Evolutionary conservation across 2,329 filamentous ascomycete species (phyloP).

Genomic region (Fusarium ramigenum): DNA sequence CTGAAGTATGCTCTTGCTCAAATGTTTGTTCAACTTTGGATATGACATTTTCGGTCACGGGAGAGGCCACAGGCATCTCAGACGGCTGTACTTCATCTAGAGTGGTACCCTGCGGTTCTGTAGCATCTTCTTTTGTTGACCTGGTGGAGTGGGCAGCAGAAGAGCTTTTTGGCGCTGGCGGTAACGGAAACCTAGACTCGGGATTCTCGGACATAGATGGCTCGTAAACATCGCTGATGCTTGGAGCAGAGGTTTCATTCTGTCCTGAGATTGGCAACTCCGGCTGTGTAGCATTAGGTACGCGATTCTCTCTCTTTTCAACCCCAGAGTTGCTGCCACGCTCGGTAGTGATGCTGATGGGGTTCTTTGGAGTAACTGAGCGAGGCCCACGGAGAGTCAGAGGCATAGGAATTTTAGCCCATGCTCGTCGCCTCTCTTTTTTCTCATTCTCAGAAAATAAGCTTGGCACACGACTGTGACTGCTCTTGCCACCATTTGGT

Average conservation of each 20-base stretch:
- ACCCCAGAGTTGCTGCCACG: neutral
- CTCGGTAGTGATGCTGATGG: neutral
- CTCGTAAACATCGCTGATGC: slow-evolving; percentile 15
- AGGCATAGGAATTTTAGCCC: slow-evolving; percentile 50
- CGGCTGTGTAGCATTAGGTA: neutral
- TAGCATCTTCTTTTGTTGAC: neutral
- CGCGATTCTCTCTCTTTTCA: slow-evolving; percentile 1
- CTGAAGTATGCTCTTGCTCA: neutral
- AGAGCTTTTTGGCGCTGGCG: neutral
- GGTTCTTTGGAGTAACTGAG: slow-evolving; percentile 4
- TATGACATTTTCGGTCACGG: neutral
- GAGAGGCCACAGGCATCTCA: neutral
- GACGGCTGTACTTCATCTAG: neutral
- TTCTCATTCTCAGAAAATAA: slow-evolving; percentile 46
- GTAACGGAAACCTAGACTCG: neutral
- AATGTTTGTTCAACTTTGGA: neutral
- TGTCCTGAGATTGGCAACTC: slow-evolving; percentile 20
- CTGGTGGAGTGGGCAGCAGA: neutral
- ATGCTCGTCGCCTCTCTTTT: slow-evolving; percentile 44
- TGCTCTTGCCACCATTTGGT: neutral
- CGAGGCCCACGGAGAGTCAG: slow-evolving; percentile 38
- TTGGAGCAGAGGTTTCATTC: slow-evolving; percentile 15
- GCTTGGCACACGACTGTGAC: slow-evolving; percentile 27
- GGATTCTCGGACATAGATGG: neutral
- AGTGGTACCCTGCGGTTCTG: neutral